Conservation (phyloP, 805 yeast genomes). For the Candida bentonensis region DNA sequence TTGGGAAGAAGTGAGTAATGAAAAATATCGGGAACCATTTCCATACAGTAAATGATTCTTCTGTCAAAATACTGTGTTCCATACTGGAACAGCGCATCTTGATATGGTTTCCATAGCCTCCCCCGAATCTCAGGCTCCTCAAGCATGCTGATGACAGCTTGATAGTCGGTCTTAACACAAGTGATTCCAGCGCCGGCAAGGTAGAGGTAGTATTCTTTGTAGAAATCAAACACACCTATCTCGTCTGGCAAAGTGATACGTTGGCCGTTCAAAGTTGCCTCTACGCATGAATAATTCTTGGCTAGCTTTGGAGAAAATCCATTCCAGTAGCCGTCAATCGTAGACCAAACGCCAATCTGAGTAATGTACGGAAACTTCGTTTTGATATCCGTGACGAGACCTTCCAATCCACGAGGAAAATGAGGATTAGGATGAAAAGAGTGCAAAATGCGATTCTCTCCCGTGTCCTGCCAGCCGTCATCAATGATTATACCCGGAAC, state of each 20-base stretch:
- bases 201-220: slow-evolving; percentile 15
- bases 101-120: slow-evolving; percentile 11
- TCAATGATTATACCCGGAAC: slow-evolving; percentile 16
- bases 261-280: neutral
- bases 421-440: slow-evolving; percentile 14
- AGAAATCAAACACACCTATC: slow-evolving; percentile 9
- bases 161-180: slow-evolving; percentile 18
- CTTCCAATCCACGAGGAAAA: slow-evolving; percentile 17
- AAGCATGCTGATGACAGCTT: slow-evolving; percentile 13
- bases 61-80: slow-evolving; percentile 12
- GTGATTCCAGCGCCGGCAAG: slow-evolving; percentile 13
- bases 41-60: slow-evolving; percentile 18
- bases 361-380: slow-evolving; percentile 9
- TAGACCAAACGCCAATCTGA: slow-evolving; percentile 21
- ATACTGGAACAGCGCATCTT: slow-evolving; percentile 13
- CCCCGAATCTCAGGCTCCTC: slow-evolving; percentile 6
- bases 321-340: slow-evolving; percentile 18
- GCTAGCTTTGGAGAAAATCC: slow-evolving; percentile 16
- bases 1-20: neutral
- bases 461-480: slow-evolving; percentile 19
- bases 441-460: slow-evolving; percentile 10
- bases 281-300: slow-evolving; percentile 8
- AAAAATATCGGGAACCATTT: slow-evolving; percentile 15
- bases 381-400: slow-evolving; percentile 12
- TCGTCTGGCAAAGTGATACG: slow-evolving; percentile 2